Conservation (phyloP, 306 rosid genomes). For the Lathyrus aphaca region DNA sequence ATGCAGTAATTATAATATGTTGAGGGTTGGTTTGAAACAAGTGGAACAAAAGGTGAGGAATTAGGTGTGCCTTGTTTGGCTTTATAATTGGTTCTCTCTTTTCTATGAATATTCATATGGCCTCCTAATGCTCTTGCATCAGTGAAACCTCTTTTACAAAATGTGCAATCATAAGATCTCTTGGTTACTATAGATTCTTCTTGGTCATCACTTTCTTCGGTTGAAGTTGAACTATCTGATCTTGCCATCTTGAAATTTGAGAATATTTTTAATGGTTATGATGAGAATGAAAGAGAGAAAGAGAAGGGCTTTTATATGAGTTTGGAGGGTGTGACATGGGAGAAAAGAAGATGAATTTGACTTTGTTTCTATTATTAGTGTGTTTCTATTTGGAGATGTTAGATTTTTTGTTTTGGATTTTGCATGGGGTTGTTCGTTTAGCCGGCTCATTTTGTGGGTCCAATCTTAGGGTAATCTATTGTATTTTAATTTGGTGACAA, state of each 20-base stretch:
- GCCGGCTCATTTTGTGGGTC: conserved; percentile 54
- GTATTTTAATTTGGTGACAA: conserved; percentile 9
- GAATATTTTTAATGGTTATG: conserved; percentile 6
- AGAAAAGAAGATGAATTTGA: conserved; percentile 37
- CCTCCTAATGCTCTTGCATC: conserved; percentile 80
- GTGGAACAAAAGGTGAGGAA: conserved; percentile 36
- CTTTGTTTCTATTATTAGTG: conserved; percentile 34
- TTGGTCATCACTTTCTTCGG: conserved; percentile 55
- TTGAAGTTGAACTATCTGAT: conserved; percentile 44
- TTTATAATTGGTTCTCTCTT: conserved; percentile 54
- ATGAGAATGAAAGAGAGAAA: background rate
- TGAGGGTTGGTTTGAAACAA: conserved; percentile 40
- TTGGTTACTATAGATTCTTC: conserved; percentile 30
- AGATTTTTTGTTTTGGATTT: conserved; percentile 46
- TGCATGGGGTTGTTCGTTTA: conserved; percentile 39
- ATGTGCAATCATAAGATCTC: conserved; percentile 68
- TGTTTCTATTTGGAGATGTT: conserved; percentile 33
- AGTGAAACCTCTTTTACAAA: conserved; percentile 77
- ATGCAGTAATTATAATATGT: conserved; percentile 36
- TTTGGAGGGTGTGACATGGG: background rate
- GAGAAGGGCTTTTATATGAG: conserved; percentile 23
- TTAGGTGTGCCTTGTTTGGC: conserved; percentile 45
- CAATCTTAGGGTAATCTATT: conserved; percentile 1
- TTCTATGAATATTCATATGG: conserved; percentile 80
- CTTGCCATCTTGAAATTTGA: conserved; percentile 8